Evolutionary conservation across 768 basidiomycete species (phyloP), one percentile per base, ranked within the genome.

Genomic region (Suillus luteus): DNA sequence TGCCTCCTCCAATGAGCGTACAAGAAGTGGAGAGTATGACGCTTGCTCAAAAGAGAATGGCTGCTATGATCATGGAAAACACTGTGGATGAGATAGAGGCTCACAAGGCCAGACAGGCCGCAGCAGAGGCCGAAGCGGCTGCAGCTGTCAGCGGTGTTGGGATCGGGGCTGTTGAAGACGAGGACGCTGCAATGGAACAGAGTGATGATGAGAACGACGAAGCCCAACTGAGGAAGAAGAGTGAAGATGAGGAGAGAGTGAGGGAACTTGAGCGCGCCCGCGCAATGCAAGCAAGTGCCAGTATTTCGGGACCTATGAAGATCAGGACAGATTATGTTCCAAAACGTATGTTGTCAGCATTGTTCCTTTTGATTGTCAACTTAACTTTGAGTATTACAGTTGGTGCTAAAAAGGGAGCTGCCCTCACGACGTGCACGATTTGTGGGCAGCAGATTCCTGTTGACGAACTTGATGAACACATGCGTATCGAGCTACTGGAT

Each of bases 11-110:
- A 0, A 98, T 97, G 90, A 95, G 86, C 68, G 86, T 97, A 19
- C 89, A 93, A 69, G 94, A 97, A 72, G 89, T 99, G 12, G 93
- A 96, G 79, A 95, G 87, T 70, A 97, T 98, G 94, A 95, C 95
- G 2, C 79, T 99, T 35, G 92, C 95, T 2, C 95, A 99, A 82
- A 98, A 97, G 81, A 86, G 95, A 68, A 97, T 97, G 96, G 93
- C 95, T 2, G 91, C 94, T 2, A 95, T 96, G 93, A 89, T 99
- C 72, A 96, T 95, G 92, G 96, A 98, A 77, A 94, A 91, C 33
- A 92, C 93, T 1, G 92, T 81, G 2, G 92, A 93, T 67, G 90
- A 96, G 61, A 85, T 95, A 54, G 90, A 96, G 76, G 89, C 91
- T 41, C 86, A 90, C 70, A 84, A 89, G 65, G 90, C 89, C 14